A percentile compares a stretch with the other conserved stretches of the same genome.
phyloP scores from a whole-genome alignment of 116 monocot species.

The Trichopus zeylanicus region DNA sequence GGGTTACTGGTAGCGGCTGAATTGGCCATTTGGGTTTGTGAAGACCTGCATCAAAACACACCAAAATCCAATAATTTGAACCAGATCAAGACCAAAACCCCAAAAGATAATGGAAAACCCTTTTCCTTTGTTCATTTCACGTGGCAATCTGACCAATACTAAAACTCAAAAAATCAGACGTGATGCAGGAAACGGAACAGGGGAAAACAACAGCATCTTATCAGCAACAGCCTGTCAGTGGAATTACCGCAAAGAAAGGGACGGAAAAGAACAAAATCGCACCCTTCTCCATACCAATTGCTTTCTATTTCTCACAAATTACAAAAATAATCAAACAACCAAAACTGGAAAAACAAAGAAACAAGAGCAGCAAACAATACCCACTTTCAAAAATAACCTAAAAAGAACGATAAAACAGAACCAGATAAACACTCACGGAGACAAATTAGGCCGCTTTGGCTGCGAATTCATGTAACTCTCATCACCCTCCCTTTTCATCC shows the following conservation, averaged over 20 bases:
- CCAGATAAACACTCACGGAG: slow-evolving; percentile 9
- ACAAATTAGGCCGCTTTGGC: slow-evolving; percentile 11
- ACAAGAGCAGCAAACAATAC: neutral
- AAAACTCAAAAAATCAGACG: no score
- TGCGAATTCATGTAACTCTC: slow-evolving; percentile 9
- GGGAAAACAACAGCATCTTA: no score
- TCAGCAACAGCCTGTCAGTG: no score
- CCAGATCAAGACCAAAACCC: neutral
- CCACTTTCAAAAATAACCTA: neutral
- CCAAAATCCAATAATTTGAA: neutral
- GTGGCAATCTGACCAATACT: no score
- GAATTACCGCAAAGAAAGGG: no score
- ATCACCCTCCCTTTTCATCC: slow-evolving; percentile 15
- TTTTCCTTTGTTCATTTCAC: no score
- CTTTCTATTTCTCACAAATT: no score
- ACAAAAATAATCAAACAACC: no score
- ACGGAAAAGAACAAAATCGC: no score
- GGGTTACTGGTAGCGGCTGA: slow-evolving; percentile 2
- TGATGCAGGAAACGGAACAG: no score
- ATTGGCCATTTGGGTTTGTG: slow-evolving; percentile 10
- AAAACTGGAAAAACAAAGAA: no score
- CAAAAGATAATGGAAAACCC: neutral
- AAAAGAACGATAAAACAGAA: neutral
- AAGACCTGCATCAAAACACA: slow-evolving; percentile 7
- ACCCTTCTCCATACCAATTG: no score